Evolutionary conservation across 371 early-diverging fungal species (phyloP).

Genomic region (Nosema granulosis): DNA sequence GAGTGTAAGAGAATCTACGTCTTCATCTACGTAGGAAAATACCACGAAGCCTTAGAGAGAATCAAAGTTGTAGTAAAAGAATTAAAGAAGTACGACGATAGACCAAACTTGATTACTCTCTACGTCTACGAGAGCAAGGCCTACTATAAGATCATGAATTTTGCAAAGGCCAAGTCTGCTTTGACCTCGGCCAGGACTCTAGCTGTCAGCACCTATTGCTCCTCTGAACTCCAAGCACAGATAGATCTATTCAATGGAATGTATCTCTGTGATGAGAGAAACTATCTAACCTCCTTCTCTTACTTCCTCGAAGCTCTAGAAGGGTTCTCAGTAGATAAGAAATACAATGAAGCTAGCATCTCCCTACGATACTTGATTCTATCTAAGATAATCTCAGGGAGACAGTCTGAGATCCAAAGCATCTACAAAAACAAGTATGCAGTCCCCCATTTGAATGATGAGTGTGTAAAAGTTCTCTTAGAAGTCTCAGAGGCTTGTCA

Average conservation of each 20-base stretch:
- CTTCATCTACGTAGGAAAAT: constrained; percentile 53
- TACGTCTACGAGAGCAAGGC: constrained; percentile 66
- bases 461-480: constrained; percentile 52
- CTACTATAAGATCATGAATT: constrained; percentile 63
- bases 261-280: constrained; percentile 65
- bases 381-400: constrained; percentile 59
- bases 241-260: constrained; percentile 67
- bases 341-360: constrained; percentile 38
- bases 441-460: constrained; percentile 31
- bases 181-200: constrained; percentile 66
- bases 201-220: constrained; percentile 63
- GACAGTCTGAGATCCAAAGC: constrained; percentile 55
- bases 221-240: constrained; percentile 64
- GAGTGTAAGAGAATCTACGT: constrained; percentile 61
- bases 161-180: constrained; percentile 59
- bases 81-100: constrained; percentile 67
- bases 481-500: constrained; percentile 48
- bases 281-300: constrained; percentile 61
- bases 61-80: constrained; percentile 59
- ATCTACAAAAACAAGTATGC: constrained; percentile 55
- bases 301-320: constrained; percentile 67
- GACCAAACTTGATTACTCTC: constrained; percentile 60
- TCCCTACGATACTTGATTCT: constrained; percentile 64
- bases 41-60: constrained; percentile 56
- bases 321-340: constrained; percentile 60